Evolutionary conservation across 2,329 filamentous ascomycete genomes (phyloP).

Genomic region (Alternaria ethzedia): DNA sequence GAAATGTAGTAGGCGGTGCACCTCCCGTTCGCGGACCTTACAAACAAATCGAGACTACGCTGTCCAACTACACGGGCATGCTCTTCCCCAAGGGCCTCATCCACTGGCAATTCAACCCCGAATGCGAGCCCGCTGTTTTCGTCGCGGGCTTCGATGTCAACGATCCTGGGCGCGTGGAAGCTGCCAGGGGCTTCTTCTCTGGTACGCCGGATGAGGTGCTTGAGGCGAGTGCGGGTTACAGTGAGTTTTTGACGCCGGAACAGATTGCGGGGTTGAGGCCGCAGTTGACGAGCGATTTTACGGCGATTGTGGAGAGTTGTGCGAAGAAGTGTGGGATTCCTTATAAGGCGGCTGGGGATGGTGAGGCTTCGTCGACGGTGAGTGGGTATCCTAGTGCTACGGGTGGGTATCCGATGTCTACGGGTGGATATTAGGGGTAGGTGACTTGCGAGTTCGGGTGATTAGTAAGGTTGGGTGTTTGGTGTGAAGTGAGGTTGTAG

Average conservation of each 20-base stretch:
- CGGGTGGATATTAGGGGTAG: neutral
- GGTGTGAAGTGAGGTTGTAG: too few relatives aligned
- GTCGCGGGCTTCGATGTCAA: conserved; percentile 47
- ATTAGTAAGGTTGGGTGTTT: fast-evolving
- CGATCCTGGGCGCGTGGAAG: conserved; percentile 44
- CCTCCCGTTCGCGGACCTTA: conserved; percentile 22
- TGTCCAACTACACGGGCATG: conserved; percentile 48
- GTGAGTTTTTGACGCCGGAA: conserved; percentile 23
- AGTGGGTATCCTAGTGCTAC: neutral
- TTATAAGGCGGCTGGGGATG: neutral
- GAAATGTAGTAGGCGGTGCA: conserved; percentile 23
- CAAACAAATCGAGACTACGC: conserved; percentile 42
- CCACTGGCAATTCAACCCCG: conserved; percentile 53
- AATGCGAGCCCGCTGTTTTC: conserved; percentile 49
- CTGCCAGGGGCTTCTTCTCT: conserved; percentile 43
- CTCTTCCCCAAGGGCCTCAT: conserved; percentile 50
- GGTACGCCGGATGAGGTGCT: conserved; percentile 25
- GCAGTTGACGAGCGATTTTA: conserved; percentile 23
- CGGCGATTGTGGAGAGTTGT: conserved; percentile 23
- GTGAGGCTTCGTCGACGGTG: neutral
- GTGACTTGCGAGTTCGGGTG: too few relatives aligned
- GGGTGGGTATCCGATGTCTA: neutral
- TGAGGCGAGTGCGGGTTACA: conserved; percentile 18
- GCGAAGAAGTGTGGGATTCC: conserved; percentile 30
- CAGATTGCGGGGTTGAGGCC: conserved; percentile 19